Conservation (phyloP, 495 filamentous ascomycete species). For the Chaetomium tenue region DNA sequence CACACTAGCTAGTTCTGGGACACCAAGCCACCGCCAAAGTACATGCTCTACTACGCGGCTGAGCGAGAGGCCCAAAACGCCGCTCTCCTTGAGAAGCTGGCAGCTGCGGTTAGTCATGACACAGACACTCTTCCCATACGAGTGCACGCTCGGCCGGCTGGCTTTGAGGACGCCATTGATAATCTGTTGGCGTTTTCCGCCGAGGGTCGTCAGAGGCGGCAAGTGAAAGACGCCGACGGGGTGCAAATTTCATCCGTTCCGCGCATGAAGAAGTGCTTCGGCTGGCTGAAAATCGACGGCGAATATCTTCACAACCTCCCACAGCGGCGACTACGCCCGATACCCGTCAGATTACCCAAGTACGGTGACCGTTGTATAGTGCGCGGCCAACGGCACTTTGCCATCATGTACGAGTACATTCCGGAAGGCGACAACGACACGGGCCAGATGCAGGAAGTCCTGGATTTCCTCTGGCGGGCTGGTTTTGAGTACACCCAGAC, state of each 20-base stretch:
- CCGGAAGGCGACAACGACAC: conserved; percentile 11
- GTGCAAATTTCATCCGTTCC: background rate
- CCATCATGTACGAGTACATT: conserved; percentile 9
- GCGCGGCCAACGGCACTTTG: background rate
- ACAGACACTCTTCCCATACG: background rate
- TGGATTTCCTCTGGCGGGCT: conserved; percentile 4
- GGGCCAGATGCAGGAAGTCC: background rate
- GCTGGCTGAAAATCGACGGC: conserved; percentile 10
- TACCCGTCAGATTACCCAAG: background rate
- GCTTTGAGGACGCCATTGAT: conserved; percentile 34
- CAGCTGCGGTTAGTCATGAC: conserved; percentile 2
- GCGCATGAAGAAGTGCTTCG: conserved; percentile 9
- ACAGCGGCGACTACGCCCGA: background rate
- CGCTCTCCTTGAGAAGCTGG: conserved; percentile 5
- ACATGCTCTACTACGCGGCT: background rate
- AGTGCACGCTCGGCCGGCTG: background rate
- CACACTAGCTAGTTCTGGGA: conserved; percentile 1
- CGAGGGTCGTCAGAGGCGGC: conserved; percentile 9
- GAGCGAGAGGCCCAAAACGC: conserved; percentile 5
- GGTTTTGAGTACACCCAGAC: background rate
- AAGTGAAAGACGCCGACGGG: background rate
- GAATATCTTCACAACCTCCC: background rate
- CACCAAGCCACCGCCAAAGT: background rate
- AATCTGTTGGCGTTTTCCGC: conserved; percentile 41
- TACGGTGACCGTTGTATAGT: background rate